A percentile compares a stretch with the other conserved stretches of the same genome.
These are phyloP conservation scores for Coemansia sp. DNA, from an alignment of 192 early-diverging fungal species.

Conservation along the genomic window DNA sequence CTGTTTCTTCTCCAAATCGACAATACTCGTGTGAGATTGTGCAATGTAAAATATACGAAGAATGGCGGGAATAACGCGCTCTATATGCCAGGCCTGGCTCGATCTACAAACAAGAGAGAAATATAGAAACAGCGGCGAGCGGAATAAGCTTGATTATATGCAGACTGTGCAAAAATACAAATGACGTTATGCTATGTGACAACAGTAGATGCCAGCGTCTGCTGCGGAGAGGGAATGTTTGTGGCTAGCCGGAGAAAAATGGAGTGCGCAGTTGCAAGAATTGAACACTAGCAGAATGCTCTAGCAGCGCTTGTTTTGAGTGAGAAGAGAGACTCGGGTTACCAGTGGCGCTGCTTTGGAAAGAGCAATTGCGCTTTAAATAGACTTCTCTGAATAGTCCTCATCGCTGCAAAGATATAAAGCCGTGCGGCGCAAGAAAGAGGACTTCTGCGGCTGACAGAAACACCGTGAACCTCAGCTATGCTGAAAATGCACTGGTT, in stretches of 20 bases:
- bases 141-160: background rate
- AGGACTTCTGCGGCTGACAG: background rate
- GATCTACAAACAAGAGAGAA: background rate
- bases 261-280: background rate
- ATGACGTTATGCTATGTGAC: background rate
- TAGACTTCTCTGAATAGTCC: background rate
- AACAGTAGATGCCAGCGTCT: background rate
- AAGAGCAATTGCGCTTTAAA: slow-evolving; percentile 1
- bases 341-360: background rate
- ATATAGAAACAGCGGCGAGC: background rate
- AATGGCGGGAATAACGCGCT: background rate
- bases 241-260: background rate
- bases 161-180: background rate
- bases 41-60: background rate
- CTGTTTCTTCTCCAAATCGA: background rate
- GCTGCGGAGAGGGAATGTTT: background rate
- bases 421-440: background rate
- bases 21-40: background rate
- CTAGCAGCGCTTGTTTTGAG: background rate
- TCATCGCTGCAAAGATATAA: background rate
- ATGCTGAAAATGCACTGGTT: background rate
- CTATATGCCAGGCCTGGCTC: slow-evolving; percentile 3
- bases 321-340: background rate
- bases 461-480: background rate
- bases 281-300: background rate